Conservation (phyloP, 352 stramenopile genomes). For the Detonula confervacea region DNA sequence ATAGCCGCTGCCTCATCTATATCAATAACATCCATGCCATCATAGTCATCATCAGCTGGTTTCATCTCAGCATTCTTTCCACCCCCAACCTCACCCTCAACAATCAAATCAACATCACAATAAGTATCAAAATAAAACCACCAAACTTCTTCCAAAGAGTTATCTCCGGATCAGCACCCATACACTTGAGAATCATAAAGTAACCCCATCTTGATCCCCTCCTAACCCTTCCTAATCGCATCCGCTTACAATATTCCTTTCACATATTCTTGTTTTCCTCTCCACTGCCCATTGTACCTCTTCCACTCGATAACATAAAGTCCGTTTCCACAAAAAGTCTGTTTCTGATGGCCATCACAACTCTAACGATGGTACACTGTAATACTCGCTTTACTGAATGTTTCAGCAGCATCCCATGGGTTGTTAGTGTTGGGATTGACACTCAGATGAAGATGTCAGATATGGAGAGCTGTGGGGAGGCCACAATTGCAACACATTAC, state of each 20-base stretch:
- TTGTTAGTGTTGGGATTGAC: too few relatives aligned
- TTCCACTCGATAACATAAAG: too few relatives aligned
- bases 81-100: background rate
- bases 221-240: slow-evolving; percentile 14
- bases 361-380: too few relatives aligned
- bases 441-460: too few relatives aligned
- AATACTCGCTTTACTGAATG: too few relatives aligned
- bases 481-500: too few relatives aligned
- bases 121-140: slow-evolving; percentile 17
- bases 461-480: too few relatives aligned
- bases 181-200: slow-evolving; percentile 1
- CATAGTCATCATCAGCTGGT: background rate
- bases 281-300: too few relatives aligned
- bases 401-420: too few relatives aligned
- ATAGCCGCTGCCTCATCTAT: slow-evolving; percentile 7
- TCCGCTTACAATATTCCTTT: slow-evolving; percentile 9
- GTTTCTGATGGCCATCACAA: too few relatives aligned
- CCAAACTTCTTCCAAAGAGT: slow-evolving; percentile 23
- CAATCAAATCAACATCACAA: slow-evolving; percentile 19
- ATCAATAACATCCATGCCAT: slow-evolving; percentile 2
- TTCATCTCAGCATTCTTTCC: background rate
- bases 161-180: background rate
- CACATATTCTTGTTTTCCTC: background rate
- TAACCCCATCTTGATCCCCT: background rate
- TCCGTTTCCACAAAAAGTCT: too few relatives aligned